Evolutionary conservation across 179 eudicot species (phyloP).

Genomic region (Silene noctiflora): DNA sequence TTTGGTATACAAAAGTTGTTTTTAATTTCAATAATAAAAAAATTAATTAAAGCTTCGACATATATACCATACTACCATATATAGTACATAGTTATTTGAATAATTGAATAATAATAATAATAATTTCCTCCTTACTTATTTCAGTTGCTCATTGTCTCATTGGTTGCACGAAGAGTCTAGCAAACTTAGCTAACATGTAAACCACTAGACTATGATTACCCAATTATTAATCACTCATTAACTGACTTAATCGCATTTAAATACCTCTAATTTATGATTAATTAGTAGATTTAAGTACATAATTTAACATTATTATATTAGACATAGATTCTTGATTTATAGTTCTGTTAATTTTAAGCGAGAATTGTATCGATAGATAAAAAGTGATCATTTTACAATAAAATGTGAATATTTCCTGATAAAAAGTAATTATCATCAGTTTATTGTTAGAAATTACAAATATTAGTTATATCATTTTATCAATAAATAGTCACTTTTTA

Average conservation of each 20-base stretch:
- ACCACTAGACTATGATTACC: conserved; percentile 25
- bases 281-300: background rate
- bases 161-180: background rate
- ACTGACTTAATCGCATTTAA: background rate
- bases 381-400: too few species aligned
- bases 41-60: too few species aligned
- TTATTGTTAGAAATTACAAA: background rate
- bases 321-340: too few species aligned
- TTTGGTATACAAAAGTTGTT: conserved; percentile 14
- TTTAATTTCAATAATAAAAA: background rate
- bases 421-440: too few species aligned
- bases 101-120: background rate
- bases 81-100: background rate
- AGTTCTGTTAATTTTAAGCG: too few species aligned
- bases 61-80: background rate
- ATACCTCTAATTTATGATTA: background rate
- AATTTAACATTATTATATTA: too few species aligned
- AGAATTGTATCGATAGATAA: too few species aligned
- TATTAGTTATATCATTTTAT: too few species aligned
- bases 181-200: conserved; percentile 20
- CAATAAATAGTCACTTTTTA: too few species aligned
- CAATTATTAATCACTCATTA: conserved; percentile 22
- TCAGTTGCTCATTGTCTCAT: conserved; percentile 7
- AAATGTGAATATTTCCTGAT: too few species aligned
- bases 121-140: background rate